phyloP scores from a whole-genome alignment of 2,329 filamentous ascomycete species.

The Cryoendolithus antarcticus region DNA sequence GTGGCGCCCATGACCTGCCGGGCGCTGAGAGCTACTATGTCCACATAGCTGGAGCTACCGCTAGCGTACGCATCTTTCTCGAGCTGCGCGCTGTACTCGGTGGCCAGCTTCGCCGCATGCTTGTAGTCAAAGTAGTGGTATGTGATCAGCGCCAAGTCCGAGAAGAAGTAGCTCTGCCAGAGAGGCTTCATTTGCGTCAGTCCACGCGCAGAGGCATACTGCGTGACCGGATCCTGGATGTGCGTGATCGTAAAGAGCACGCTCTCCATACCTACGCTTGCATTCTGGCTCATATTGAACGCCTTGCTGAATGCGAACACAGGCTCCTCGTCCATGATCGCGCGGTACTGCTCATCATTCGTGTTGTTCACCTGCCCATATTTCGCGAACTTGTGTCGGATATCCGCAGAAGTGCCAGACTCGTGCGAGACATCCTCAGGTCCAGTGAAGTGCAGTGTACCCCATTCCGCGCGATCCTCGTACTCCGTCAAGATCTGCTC shows the following conservation, averaged over 20 bases:
- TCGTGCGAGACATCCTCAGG: slow-evolving; percentile 57
- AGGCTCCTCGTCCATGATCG: slow-evolving; percentile 65
- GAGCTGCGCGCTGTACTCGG: slow-evolving; percentile 62
- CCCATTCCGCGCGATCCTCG: slow-evolving; percentile 70
- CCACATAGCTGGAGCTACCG: slow-evolving; percentile 48
- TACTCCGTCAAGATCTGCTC: slow-evolving; percentile 65
- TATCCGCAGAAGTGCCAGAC: slow-evolving; percentile 51
- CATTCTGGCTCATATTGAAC: slow-evolving; percentile 21
- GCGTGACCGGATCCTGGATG: slow-evolving; percentile 65
- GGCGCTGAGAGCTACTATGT: slow-evolving; percentile 49
- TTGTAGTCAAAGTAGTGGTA: slow-evolving; percentile 75
- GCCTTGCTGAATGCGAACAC: slow-evolving; percentile 57
- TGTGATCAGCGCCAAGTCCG: slow-evolving; percentile 49
- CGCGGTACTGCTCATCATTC: slow-evolving; percentile 54
- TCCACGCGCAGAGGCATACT: slow-evolving; percentile 65
- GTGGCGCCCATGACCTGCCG: slow-evolving; percentile 62
- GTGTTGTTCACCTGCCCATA: slow-evolving; percentile 54
- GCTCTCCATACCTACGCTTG: slow-evolving; percentile 28
- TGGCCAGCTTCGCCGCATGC: slow-evolving; percentile 50
- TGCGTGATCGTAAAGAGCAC: slow-evolving; percentile 65
- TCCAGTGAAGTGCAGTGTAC: slow-evolving; percentile 63
- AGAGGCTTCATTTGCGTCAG: slow-evolving; percentile 63
- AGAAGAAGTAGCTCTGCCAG: slow-evolving; percentile 64
- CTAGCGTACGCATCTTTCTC: slow-evolving; percentile 60
- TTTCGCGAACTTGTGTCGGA: slow-evolving; percentile 58